Percentiles rank a stretch among this genome's conserved stretches.
Evolutionary conservation across 2,329 filamentous ascomycete species (phyloP).

Genomic region (Neopestalotiopsis clavispora): DNA sequence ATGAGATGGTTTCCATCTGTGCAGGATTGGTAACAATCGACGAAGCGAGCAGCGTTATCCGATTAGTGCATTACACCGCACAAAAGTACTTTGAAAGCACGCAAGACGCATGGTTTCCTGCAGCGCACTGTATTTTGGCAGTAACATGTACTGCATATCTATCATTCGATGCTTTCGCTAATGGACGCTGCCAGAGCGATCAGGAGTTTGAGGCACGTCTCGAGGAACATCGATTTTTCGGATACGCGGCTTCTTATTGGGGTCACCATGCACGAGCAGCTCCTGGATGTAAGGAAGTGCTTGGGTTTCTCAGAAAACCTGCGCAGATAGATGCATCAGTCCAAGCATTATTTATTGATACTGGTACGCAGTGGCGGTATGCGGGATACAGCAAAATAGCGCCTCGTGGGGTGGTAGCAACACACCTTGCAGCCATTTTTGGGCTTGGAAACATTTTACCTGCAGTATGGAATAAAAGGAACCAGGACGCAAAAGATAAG

Average conservation of each 20-base stretch:
- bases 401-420: too few relatives aligned
- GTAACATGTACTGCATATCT: slow-evolving; percentile 41
- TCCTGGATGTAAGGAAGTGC: neutral
- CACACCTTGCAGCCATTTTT: too few relatives aligned
- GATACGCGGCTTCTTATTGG: slow-evolving; percentile 22
- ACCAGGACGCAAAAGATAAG: too few relatives aligned
- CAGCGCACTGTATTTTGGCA: slow-evolving; percentile 32
- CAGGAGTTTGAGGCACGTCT: slow-evolving; percentile 15
- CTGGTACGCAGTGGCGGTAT: neutral
- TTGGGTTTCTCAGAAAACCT: neutral
- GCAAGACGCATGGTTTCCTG: slow-evolving; percentile 33
- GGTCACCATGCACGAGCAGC: slow-evolving; percentile 13
- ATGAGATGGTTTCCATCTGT: slow-evolving; percentile 40
- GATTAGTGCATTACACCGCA: slow-evolving; percentile 49
- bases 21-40: slow-evolving; percentile 47
- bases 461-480: neutral
- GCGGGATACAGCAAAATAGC: too few relatives aligned
- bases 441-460: too few relatives aligned
- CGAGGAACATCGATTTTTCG: slow-evolving; percentile 9
- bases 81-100: slow-evolving; percentile 46
- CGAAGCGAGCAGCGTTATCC: slow-evolving; percentile 39
- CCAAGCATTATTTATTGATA: neutral
- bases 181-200: neutral
- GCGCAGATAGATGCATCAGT: slow-evolving; percentile 6
- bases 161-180: slow-evolving; percentile 29